Conservation (phyloP, 495 filamentous ascomycete species). For the Hypoxylon crocopeplum region DNA sequence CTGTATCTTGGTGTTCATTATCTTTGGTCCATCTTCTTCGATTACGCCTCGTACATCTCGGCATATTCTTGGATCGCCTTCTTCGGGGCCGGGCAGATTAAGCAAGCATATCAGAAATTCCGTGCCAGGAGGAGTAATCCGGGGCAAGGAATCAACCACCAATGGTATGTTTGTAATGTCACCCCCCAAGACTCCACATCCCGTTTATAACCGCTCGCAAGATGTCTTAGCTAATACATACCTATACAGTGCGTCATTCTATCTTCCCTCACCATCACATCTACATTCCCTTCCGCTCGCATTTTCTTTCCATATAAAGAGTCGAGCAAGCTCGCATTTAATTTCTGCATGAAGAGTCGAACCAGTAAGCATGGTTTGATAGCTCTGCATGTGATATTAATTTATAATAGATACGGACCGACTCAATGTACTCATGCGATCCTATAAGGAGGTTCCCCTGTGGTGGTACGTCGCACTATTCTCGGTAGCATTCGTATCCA, state of each 20-base stretch:
- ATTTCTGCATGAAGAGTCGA: no score
- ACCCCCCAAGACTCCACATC: no score
- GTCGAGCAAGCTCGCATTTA: no score
- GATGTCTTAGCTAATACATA: no score
- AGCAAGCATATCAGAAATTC: conserved; percentile 49
- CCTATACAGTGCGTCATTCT: conserved; percentile 15
- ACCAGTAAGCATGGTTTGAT: no score
- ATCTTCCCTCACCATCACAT: not conserved
- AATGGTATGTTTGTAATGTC: conserved; percentile 39
- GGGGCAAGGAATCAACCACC: conserved; percentile 54
- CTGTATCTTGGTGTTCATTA: conserved; percentile 61
- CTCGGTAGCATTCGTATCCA: conserved; percentile 51
- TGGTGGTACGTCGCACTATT: conserved; percentile 63
- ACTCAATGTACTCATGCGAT: conserved; percentile 61
- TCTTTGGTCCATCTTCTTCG: conserved; percentile 64
- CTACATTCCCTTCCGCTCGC: no score
- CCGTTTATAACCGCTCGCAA: no score
- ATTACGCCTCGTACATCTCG: conserved; percentile 62
- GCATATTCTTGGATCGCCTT: conserved; percentile 63
- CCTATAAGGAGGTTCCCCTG: conserved; percentile 61
- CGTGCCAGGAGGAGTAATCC: conserved; percentile 37
- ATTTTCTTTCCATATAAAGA: no score
- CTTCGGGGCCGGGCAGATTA: conserved; percentile 58
- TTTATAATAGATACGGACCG: conserved; percentile 49
- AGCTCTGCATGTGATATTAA: conserved; percentile 1